Base-by-base conservation (phyloP, 139 green algal species). In the Pseudopediastrum boryanum region DNA sequence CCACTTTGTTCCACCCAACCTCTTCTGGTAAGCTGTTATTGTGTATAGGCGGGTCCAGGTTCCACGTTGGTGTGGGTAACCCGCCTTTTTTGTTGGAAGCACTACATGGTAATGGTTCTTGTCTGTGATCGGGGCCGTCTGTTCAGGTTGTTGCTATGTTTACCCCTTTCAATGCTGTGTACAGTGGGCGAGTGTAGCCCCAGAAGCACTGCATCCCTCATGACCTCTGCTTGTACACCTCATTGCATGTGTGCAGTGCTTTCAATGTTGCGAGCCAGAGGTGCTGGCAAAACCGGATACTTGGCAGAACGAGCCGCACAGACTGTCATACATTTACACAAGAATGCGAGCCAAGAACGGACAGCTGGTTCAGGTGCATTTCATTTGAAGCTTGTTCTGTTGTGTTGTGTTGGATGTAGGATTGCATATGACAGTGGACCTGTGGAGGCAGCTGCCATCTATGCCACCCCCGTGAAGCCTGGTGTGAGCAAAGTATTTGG, bases 1-100 rank as follows among this genome's bases (percentile, higher is more conserved):
- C 38, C 71, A 78, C 41, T 78, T 78, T 62, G 71, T 78, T 27
- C 54, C 71, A 50, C 71, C 71, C 16, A 78, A 78, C 41, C 35
- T 23, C 7, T 41, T 78, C 12, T 59, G 66, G 66, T 74, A 16
- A 38, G 66, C 39, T n/a, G n/a, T n/a, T n/a, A n/a, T n/a, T n/a
- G n/a, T n/a, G n/a, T n/a, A n/a, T n/a, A n/a, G n/a, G n/a, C n/a
- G n/a, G n/a, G n/a, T n/a, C n/a, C n/a, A n/a, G n/a, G n/a, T n/a
- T n/a, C n/a, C n/a, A n/a, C n/a, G n/a, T n/a, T n/a, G n/a, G n/a
- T n/a, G n/a, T n/a, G n/a, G n/a, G n/a, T n/a, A n/a, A n/a, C n/a
- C n/a, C n/a, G n/a, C n/a, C n/a, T n/a, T n/a, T n/a, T n/a, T n/a
- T n/a, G n/a, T n/a, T n/a, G n/a, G n/a, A n/a, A n/a, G n/a, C n/a